Conservation (phyloP, 2,329 filamentous ascomycete genomes). For the Colletotrichum viniferum region DNA sequence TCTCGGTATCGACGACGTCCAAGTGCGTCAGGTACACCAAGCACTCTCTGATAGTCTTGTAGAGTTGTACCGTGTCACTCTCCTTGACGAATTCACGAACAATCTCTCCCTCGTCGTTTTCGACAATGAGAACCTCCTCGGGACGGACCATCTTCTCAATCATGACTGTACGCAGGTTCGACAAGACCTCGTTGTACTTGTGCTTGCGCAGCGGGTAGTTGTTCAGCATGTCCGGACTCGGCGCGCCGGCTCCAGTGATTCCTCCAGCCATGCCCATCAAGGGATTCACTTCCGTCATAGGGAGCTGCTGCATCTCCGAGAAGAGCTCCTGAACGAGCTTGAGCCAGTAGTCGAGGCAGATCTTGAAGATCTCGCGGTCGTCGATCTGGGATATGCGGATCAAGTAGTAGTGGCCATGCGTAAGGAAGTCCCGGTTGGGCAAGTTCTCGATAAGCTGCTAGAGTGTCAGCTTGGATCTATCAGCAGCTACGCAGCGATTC, state of each 20-base stretch:
- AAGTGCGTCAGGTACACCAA: constrained; percentile 96
- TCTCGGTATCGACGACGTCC: constrained; percentile 95
- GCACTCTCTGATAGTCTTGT: constrained; percentile 98
- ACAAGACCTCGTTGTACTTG: constrained; percentile 94
- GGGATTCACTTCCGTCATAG: constrained; percentile 91
- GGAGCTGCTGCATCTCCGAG: constrained; percentile 97
- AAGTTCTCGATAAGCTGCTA: constrained; percentile 87
- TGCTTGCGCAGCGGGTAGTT: constrained; percentile 96
- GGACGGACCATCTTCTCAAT: constrained; percentile 99
- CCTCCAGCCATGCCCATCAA: constrained; percentile 79
- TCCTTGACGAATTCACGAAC: constrained; percentile 99
- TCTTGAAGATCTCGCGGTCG: constrained; percentile 99
- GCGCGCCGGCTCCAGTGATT: constrained; percentile 79
- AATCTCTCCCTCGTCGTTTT: constrained; percentile 99
- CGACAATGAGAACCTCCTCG: constrained; percentile 98
- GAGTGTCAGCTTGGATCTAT: constrained; percentile 19
- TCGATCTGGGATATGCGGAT: constrained; percentile 99
- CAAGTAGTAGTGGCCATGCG: constrained; percentile 96
- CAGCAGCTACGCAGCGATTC: constrained; percentile 20
- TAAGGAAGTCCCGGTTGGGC: constrained; percentile 91
- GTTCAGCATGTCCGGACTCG: constrained; percentile 81
- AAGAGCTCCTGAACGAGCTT: constrained; percentile 98
- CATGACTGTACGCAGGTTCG: constrained; percentile 96
- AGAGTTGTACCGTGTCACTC: constrained; percentile 97
- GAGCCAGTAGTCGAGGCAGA: constrained; percentile 98